phyloP scores from a whole-genome alignment of 495 filamentous ascomycete genomes.

The Talaromyces stipitatus region DNA sequence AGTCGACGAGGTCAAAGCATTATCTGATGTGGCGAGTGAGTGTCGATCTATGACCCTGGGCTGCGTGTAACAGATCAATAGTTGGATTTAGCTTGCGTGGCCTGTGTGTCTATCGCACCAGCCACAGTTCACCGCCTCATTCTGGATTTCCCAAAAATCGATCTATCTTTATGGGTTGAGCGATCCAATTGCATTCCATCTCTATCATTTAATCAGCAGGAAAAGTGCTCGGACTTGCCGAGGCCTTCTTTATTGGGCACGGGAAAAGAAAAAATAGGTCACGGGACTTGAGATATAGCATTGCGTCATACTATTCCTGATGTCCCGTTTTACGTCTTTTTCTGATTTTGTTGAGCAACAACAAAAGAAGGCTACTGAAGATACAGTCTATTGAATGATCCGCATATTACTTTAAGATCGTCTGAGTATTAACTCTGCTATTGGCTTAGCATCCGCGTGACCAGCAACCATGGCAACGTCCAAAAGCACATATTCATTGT shows the following conservation, averaged over 20 bases:
- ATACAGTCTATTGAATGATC: not conserved
- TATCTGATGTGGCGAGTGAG: not conserved
- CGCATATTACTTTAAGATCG: not conserved
- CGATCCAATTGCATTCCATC: no score
- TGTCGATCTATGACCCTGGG: not conserved
- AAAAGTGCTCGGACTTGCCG: no score
- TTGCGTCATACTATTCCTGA: no score
- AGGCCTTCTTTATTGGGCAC: no score
- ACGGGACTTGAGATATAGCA: no score
- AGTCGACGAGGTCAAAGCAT: not conserved
- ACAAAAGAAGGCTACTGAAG: no score
- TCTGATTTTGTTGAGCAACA: no score
- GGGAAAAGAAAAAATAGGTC: no score
- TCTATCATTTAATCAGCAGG: no score
- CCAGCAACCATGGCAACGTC: not conserved
- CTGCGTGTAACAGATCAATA: not conserved
- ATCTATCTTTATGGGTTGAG: not conserved
- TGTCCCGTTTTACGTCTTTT: no score
- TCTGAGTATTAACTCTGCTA: not conserved
- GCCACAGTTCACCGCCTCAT: not conserved
- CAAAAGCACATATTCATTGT: conserved; percentile 6
- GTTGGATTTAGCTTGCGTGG: not conserved
- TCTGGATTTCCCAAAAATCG: not conserved
- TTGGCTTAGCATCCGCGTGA: not conserved
- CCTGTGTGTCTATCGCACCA: not conserved